These are phyloP conservation scores for Ganoderma lucidum DNA, from an alignment of 1,284 basidiomycete species.

Conservation along the genomic window DNA sequence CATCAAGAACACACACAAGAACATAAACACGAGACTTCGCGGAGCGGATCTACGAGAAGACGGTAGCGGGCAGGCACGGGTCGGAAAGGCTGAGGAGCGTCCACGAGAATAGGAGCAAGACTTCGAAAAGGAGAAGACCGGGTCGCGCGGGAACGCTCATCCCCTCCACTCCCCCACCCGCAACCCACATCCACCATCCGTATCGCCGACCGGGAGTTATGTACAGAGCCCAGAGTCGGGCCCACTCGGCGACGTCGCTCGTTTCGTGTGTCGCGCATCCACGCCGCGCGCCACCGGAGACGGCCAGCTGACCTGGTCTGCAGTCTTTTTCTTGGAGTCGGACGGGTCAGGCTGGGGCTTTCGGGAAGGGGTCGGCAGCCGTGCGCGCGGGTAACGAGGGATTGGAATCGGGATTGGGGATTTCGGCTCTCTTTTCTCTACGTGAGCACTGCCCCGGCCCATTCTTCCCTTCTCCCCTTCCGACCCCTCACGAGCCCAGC, in stretches of 20 bases:
- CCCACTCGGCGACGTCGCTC: too few relatives aligned
- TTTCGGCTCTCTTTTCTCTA: not conserved
- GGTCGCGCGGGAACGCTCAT: not conserved
- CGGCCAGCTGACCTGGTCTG: not conserved
- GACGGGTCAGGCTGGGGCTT: not conserved
- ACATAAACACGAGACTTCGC: not conserved
- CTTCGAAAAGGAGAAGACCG: not conserved
- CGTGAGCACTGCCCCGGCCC: not conserved
- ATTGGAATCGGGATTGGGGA: too few relatives aligned
- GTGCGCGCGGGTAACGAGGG: not conserved
- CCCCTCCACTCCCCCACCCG: not conserved
- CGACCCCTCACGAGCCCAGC: not conserved
- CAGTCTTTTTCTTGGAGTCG: not conserved
- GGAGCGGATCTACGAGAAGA: not conserved
- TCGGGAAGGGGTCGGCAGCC: not conserved
- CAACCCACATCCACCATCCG: not conserved
- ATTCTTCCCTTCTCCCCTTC: not conserved
- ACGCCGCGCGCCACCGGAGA: too few relatives aligned
- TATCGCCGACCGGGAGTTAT: not conserved
- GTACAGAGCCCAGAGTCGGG: too few relatives aligned
- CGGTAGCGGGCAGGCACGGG: not conserved
- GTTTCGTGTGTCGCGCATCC: too few relatives aligned
- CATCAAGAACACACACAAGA: not conserved
- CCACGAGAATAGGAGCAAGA: not conserved
- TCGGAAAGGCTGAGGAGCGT: slow-evolving; percentile 1